Evolutionary conservation across 495 filamentous ascomycete genomes (phyloP).

Genomic region (Aspergillus avenaceus): DNA sequence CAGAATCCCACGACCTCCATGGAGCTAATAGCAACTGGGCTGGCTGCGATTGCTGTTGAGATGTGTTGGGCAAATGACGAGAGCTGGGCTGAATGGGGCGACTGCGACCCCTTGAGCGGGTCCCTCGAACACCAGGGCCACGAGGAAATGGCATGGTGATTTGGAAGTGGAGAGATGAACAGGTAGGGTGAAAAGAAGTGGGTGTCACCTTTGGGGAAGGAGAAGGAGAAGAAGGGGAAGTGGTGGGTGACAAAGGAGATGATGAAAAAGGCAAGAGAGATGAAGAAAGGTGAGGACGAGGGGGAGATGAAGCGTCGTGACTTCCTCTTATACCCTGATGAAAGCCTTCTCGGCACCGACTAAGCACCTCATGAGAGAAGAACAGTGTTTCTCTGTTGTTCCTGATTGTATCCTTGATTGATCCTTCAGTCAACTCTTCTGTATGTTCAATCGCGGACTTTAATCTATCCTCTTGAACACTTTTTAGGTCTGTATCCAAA

Average conservation of each 20-base stretch:
- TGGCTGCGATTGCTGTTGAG: background rate
- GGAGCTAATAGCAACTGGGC: slow-evolving; percentile 12
- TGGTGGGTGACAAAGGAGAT: background rate
- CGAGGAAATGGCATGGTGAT: background rate
- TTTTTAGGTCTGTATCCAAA: too few relatives aligned
- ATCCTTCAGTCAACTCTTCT: too few relatives aligned
- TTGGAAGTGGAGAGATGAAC: background rate
- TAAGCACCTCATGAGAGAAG: too few relatives aligned
- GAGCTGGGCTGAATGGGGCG: background rate
- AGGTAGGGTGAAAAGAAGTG: background rate
- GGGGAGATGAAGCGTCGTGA: too few relatives aligned
- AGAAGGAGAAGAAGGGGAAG: background rate
- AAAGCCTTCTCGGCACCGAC: too few relatives aligned
- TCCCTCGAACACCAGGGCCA: background rate
- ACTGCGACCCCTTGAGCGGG: background rate
- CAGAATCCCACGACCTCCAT: slow-evolving; percentile 38
- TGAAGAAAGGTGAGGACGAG: background rate
- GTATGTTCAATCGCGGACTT: too few relatives aligned
- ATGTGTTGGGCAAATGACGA: background rate
- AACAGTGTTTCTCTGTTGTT: too few relatives aligned
- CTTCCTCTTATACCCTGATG: too few relatives aligned
- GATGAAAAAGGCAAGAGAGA: background rate
- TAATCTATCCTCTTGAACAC: too few relatives aligned
- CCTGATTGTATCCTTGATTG: too few relatives aligned
- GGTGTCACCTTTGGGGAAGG: background rate